Evolutionary conservation across 306 rosid species (phyloP), one percentile per base, ranked within the genome.

Genomic region (Begonia loranthoides): DNA sequence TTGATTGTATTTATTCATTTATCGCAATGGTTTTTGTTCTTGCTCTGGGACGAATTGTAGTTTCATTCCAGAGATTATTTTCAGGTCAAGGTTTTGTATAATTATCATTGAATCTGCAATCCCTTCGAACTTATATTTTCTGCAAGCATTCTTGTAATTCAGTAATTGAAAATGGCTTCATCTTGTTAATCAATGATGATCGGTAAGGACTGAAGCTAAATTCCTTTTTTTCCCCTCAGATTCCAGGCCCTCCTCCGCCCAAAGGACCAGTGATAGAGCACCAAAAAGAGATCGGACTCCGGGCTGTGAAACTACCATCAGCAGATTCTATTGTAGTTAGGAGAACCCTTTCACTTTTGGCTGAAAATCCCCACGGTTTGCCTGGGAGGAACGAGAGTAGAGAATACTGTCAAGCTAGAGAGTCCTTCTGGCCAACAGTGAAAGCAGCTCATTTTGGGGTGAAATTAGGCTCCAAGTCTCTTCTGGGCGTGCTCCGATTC

Each of bases 401-500:
- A 1, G 78, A 89, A 33, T 59, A 34, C 2, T 65, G 63, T 28
- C 64, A 73, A 38, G 78, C 73, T 62, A 73, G 93, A 60, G 66
- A 63, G 55, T 58, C 79, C 13, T 89, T 77, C 62, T 84, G 97
- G 95, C 63, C 89, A 45, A 54, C 67, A 1, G 76, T 79, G 67
- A 84, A 77, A 71, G 83, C 97, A 0, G 84, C 84, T 15, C 79
- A 89, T 72, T 82, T 89, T 4, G 87, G 87, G 17, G 87, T 89
- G 48, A 82, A 84, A 66, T 14, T 84, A 12, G 81, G 73, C 39
- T 45, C 93, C n/a, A 82, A 79, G 60, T 71, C 84, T 7, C 55
- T 84, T 74, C 14, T 84, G 60, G 64, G 72, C 34, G 50, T 77
- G 65, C 57, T 75, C 0, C 66, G 70, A 33, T 45, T 69, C 46